phyloP scores from a whole-genome alignment of 306 rosid genomes.

The Trifolium dubium region DNA sequence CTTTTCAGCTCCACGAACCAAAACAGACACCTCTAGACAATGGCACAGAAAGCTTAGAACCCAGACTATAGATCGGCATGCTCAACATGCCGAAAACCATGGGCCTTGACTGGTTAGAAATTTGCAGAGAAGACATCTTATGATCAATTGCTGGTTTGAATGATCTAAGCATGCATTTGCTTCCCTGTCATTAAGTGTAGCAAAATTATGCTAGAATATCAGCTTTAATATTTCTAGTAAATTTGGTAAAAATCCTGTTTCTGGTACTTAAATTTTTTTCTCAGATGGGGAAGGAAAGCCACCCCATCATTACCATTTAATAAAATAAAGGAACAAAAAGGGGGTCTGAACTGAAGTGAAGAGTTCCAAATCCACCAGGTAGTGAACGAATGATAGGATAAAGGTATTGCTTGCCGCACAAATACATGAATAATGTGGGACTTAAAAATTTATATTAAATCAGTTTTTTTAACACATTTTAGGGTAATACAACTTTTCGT shows the following conservation, averaged over 20 bases:
- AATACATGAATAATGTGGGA: constrained; percentile 8
- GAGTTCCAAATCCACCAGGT: constrained; percentile 35
- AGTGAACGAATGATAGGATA: constrained; percentile 18
- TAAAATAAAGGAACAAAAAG: background rate
- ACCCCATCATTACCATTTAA: background rate
- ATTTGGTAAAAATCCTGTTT: constrained; percentile 24
- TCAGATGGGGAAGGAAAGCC: constrained; percentile 22
- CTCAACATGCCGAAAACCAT: constrained; percentile 57
- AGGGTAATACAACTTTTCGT: constrained; percentile 18
- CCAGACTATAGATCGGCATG: constrained; percentile 50
- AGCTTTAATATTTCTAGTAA: constrained; percentile 41
- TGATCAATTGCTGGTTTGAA: constrained; percentile 67
- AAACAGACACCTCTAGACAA: constrained; percentile 57
- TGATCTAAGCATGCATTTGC: constrained; percentile 74
- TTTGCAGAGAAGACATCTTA: constrained; percentile 62
- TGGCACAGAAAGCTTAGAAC: constrained; percentile 46
- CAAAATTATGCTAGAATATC: constrained; percentile 59
- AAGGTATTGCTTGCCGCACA: constrained; percentile 32
- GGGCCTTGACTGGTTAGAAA: constrained; percentile 61
- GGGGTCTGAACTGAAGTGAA: background rate
- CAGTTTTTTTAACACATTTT: constrained; percentile 16
- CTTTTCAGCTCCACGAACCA: constrained; percentile 62
- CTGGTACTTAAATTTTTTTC: constrained; percentile 6
- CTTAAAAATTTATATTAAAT: constrained; percentile 11
- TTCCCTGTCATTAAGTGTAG: constrained; percentile 77